Conservation (phyloP, 495 filamentous ascomycete genomes). For the Pyrenopolyporus hunteri region DNA sequence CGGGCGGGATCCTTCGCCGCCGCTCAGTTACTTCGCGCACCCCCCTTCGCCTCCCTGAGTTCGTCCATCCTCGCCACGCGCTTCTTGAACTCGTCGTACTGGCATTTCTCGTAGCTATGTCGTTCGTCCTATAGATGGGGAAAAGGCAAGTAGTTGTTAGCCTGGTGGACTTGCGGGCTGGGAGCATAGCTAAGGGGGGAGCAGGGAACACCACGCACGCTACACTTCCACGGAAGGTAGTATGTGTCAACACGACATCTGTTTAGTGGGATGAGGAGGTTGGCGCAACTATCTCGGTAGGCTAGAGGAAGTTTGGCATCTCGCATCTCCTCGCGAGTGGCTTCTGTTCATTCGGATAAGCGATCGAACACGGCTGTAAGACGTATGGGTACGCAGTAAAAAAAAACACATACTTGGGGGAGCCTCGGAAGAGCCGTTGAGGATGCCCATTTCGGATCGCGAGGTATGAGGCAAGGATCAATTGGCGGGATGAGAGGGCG, state of each 20-base stretch:
- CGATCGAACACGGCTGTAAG: background rate
- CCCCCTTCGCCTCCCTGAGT: conserved; percentile 83
- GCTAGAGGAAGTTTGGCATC: conserved; percentile 85
- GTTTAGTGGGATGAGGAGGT: conserved; percentile 93
- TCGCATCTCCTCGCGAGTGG: conserved; percentile 89
- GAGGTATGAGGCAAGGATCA: conserved; percentile 29
- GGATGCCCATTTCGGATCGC: conserved; percentile 44
- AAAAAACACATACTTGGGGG: conserved; percentile 43
- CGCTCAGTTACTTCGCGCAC: conserved; percentile 82
- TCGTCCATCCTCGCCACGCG: conserved; percentile 98
- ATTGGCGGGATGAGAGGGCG: conserved; percentile 2
- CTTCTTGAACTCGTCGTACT: conserved; percentile 98
- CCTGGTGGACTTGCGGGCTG: background rate
- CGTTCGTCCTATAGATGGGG: conserved; percentile 72
- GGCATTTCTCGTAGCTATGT: conserved; percentile 98
- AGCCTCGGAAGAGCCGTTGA: conserved; percentile 40
- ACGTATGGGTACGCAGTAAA: background rate
- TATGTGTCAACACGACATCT: conserved; percentile 89
- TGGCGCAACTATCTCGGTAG: conserved; percentile 93
- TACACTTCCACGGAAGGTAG: conserved; percentile 97
- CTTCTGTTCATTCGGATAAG: conserved; percentile 51
- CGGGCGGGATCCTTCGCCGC: background rate
- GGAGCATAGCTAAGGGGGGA: background rate
- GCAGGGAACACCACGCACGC: conserved; percentile 63
- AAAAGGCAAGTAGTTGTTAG: conserved; percentile 5